phyloP scores from a whole-genome alignment of 495 filamentous ascomycete genomes.

The Immersiella caudata region DNA sequence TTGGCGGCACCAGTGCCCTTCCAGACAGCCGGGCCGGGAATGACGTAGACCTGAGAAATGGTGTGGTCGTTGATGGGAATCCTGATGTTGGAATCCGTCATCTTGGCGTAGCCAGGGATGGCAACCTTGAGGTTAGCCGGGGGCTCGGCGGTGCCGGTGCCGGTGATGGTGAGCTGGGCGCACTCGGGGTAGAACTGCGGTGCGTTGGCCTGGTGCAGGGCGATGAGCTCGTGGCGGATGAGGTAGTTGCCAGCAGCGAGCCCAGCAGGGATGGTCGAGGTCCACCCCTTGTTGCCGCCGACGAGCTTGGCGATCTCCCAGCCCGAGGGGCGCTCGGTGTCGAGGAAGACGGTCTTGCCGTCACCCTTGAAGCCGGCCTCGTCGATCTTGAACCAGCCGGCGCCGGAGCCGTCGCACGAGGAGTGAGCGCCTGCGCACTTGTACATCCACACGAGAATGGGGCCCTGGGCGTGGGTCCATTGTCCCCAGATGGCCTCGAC shows the following conservation, averaged over 20 bases:
- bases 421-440: slow-evolving; percentile 52
- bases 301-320: slow-evolving; percentile 46
- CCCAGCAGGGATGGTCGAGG: slow-evolving; percentile 52
- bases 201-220: slow-evolving; percentile 61
- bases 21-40: slow-evolving; percentile 37
- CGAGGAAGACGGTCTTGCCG: slow-evolving; percentile 37
- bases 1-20: slow-evolving; percentile 24
- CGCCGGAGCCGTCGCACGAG: slow-evolving; percentile 49
- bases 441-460: slow-evolving; percentile 60
- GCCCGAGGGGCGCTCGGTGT: slow-evolving; percentile 33
- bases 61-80: slow-evolving; percentile 34
- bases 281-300: slow-evolving; percentile 53
- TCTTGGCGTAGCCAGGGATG: slow-evolving; percentile 56
- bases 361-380: slow-evolving; percentile 52
- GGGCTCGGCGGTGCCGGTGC: slow-evolving; percentile 50
- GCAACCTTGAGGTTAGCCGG: slow-evolving; percentile 46
- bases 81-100: slow-evolving; percentile 55
- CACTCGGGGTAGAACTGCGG: slow-evolving; percentile 66
- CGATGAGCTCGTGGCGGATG: slow-evolving; percentile 61
- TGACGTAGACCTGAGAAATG: slow-evolving; percentile 31
- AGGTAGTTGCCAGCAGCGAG: slow-evolving; percentile 61
- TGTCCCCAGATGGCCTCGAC: slow-evolving; percentile 56
- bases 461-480: slow-evolving; percentile 62
- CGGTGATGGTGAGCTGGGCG: slow-evolving; percentile 57
- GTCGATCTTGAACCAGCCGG: slow-evolving; percentile 65